Base-by-base conservation (phyloP, 2,329 filamentous ascomycete species). In the Aspergillus terreus region DNA sequence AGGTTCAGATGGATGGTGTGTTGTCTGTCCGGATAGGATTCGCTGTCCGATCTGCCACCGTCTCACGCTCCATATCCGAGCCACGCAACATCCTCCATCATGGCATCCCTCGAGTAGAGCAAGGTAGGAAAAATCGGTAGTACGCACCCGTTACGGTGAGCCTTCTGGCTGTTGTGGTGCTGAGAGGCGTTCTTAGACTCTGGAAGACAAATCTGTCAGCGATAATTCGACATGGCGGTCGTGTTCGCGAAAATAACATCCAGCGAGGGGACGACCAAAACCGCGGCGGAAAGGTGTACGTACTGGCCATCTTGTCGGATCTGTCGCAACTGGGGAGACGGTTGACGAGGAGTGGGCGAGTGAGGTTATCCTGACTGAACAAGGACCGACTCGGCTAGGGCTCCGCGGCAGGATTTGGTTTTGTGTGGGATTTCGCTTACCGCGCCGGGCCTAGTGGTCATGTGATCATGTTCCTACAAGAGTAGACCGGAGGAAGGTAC, bases 151-250 rank as follows among this genome's bases (percentile, higher is more conserved):
- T 99, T 99, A 76, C 88, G 87, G 87, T 99, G 94, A 81, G 91
- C 92, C 89, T 99, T 99, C 83, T 88, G 88, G 78, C 84, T 85
- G 86, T 94, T 88, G 82, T 96, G 96, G 83, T 96, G 91, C 85
- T 97, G 92, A 73, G 92, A 96, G 82, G 90, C 95, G 87, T 97
- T 97, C 91, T 97, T 97, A 72, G 94, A 97, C 85, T 97, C 92
- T 96, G 76, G 53, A 54, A 57, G 52, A 57, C 47, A 64, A 47
- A 53, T 46, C 58, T 49, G 61, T 70, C 59, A 70, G 66, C 53
- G 51, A 60, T 50, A 58, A 43, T 50, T 44, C 30, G 10, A 12
- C 6, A 19, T 44, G 2, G 30, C 10, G 38, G 44, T 11, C 25
- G 33, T 42, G 23, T 27, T 15, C 21, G 44, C 11, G 4, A 10